phyloP scores from a whole-genome alignment of 345 rosid species.

The Odontarrhena argentea region DNA sequence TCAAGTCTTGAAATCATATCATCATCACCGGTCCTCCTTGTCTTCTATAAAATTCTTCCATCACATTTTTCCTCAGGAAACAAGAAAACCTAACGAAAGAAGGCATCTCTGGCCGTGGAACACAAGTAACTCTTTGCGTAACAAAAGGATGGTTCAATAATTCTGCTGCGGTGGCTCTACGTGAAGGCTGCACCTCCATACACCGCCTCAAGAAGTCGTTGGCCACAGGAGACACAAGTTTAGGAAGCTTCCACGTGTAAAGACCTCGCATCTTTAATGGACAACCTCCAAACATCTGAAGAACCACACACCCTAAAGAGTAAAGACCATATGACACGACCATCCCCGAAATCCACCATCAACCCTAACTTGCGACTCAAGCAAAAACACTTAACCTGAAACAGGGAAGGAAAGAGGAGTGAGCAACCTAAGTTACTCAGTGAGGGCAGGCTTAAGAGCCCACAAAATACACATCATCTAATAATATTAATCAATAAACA shows the following conservation, averaged over 20 bases:
- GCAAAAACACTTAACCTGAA: too few species aligned
- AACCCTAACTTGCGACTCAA: too few species aligned
- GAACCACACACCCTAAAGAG: constrained; percentile 26
- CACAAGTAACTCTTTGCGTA: background rate
- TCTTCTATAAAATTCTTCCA: background rate
- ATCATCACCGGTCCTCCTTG: constrained; percentile 2
- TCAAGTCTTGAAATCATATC: constrained; percentile 56
- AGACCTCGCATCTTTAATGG: background rate
- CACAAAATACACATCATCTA: too few species aligned
- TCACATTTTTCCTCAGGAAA: too few species aligned
- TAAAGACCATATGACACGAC: too few species aligned
- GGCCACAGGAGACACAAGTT: constrained; percentile 3
- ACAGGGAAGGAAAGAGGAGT: too few species aligned
- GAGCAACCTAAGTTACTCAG: too few species aligned
- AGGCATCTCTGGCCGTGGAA: background rate
- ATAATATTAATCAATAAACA: too few species aligned
- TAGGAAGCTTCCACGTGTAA: constrained; percentile 10
- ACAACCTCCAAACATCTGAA: constrained; percentile 31
- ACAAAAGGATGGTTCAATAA: constrained; percentile 26
- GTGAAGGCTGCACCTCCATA: constrained; percentile 7
- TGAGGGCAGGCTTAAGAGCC: too few species aligned
- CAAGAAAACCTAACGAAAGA: background rate
- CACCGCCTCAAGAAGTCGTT: constrained; percentile 17
- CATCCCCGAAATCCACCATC: too few species aligned
- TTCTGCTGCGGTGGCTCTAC: constrained; percentile 12